phyloP scores from a whole-genome alignment of 164 flowering plant genomes.

The Dillenia turbinata region DNA sequence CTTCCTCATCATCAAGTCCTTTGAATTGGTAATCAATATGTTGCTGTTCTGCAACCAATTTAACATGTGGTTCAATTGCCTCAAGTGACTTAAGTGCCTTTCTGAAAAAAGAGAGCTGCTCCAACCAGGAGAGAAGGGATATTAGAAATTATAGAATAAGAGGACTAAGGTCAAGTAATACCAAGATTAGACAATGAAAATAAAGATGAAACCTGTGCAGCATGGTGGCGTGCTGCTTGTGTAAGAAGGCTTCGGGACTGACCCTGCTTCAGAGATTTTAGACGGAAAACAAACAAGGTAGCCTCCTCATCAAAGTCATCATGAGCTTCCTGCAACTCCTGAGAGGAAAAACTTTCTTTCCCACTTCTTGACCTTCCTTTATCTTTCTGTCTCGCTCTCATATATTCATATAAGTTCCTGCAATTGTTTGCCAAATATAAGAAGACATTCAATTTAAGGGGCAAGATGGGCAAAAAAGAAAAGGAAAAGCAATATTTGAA shows the following conservation, averaged over 20 bases:
- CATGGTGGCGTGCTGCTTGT: slow-evolving; percentile 95
- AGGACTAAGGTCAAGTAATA: background rate
- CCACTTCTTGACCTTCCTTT: slow-evolving; percentile 55
- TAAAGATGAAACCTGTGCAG: slow-evolving; percentile 69
- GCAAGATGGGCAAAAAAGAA: slow-evolving; percentile 10
- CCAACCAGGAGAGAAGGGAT: slow-evolving; percentile 18
- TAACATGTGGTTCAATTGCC: slow-evolving; percentile 74
- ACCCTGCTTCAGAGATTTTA: slow-evolving; percentile 86
- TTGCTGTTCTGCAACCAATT: slow-evolving; percentile 53
- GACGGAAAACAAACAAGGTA: slow-evolving; percentile 74
- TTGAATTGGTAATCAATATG: slow-evolving; percentile 87
- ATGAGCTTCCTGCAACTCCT: slow-evolving; percentile 60
- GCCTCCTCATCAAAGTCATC: slow-evolving; percentile 86
- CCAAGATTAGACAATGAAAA: background rate
- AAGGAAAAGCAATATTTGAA: slow-evolving; percentile 17
- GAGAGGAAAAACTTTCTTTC: slow-evolving; percentile 48
- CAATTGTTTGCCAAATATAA: slow-evolving; percentile 13
- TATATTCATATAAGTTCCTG: slow-evolving; percentile 60
- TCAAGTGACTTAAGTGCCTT: slow-evolving; percentile 69
- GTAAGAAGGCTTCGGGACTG: slow-evolving; percentile 88
- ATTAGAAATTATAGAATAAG: slow-evolving; percentile 3
- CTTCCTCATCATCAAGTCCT: slow-evolving; percentile 72
- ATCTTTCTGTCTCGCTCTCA: slow-evolving; percentile 49
- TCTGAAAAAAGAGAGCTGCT: slow-evolving; percentile 75
- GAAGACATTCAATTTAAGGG: slow-evolving; percentile 9